Conservation (phyloP, 108 stramenopile genomes). For the Aurantiochytrium sp. region DNA sequence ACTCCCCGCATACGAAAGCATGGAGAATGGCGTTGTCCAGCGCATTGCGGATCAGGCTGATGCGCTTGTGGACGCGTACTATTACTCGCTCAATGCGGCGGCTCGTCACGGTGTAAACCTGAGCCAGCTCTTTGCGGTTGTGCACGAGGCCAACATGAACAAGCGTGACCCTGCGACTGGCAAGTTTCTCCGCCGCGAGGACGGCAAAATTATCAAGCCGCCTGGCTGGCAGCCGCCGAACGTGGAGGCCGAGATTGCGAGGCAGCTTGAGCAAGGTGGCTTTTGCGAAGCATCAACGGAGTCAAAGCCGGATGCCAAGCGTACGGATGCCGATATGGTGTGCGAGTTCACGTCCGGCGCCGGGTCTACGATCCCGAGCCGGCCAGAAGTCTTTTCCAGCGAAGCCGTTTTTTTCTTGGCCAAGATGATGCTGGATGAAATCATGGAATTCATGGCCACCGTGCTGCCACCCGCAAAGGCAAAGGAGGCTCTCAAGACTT, state of each 20-base stretch:
- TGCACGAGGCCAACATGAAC: slow-evolving; percentile 30
- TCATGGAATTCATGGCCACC: slow-evolving; percentile 30
- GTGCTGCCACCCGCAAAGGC: slow-evolving; percentile 10
- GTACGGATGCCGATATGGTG: background rate
- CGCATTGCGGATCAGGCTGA: slow-evolving; percentile 24
- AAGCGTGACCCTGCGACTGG: slow-evolving; percentile 28
- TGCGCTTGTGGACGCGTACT: slow-evolving; percentile 32
- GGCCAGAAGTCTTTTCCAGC: background rate
- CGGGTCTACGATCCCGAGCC: slow-evolving; percentile 7
- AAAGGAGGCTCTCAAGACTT: background rate
- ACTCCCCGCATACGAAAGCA: background rate
- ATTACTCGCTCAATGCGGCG: slow-evolving; percentile 30
- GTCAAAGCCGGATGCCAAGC: background rate
- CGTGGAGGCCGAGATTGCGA: slow-evolving; percentile 22
- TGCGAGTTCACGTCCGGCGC: slow-evolving; percentile 20
- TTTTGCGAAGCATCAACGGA: background rate
- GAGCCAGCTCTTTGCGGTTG: slow-evolving; percentile 16
- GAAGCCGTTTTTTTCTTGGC: slow-evolving; percentile 23
- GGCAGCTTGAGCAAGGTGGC: slow-evolving; percentile 16
- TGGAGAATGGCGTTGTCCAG: background rate
- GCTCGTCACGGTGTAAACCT: slow-evolving; percentile 23
- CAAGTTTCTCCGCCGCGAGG: slow-evolving; percentile 22
- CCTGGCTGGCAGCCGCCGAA: slow-evolving; percentile 25
- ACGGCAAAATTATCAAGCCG: slow-evolving; percentile 34
- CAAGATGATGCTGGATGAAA: slow-evolving; percentile 32